phyloP scores from a whole-genome alignment of 1,284 basidiomycete species.

The Rhodofomes roseus region DNA sequence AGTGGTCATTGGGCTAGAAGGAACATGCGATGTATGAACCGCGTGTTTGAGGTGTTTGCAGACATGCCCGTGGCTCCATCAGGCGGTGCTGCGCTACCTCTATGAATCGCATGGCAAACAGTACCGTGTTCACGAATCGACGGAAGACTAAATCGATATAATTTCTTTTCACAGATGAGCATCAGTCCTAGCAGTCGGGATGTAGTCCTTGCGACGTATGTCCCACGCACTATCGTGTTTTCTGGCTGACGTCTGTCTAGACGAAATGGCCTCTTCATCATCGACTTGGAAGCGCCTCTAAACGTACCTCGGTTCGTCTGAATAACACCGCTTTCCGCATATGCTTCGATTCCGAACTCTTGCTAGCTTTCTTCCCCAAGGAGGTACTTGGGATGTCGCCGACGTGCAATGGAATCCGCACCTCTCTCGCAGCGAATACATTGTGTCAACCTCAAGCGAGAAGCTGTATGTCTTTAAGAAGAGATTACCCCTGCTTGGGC shows the following conservation, averaged over 20 bases:
- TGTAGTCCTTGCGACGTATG: constrained; percentile 76
- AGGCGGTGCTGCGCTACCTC: background rate
- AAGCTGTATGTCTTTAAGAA: constrained; percentile 63
- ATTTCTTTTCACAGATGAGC: constrained; percentile 56
- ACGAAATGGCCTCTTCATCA: constrained; percentile 93
- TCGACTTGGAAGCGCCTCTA: constrained; percentile 87
- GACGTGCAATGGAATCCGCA: constrained; percentile 98
- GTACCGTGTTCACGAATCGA: background rate
- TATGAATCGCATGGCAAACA: background rate
- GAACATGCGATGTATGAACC: background rate
- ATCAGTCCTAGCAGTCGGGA: constrained; percentile 78
- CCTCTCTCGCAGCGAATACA: constrained; percentile 77
- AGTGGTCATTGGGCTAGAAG: background rate
- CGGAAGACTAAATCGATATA: background rate
- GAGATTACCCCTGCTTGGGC: background rate
- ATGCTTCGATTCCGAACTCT: constrained; percentile 61
- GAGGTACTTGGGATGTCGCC: constrained; percentile 95
- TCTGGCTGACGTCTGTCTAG: constrained; percentile 33
- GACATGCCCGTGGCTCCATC: background rate
- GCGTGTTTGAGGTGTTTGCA: background rate
- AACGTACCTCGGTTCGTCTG: constrained; percentile 81
- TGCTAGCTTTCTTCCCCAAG: constrained; percentile 79
- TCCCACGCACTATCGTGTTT: constrained; percentile 8
- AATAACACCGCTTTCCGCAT: constrained; percentile 34
- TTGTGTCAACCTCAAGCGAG: constrained; percentile 93